Evolutionary conservation across 768 basidiomycete genomes (phyloP), one percentile per base, ranked within the genome.

Genomic region (Phanerodontia chrysosporium): DNA sequence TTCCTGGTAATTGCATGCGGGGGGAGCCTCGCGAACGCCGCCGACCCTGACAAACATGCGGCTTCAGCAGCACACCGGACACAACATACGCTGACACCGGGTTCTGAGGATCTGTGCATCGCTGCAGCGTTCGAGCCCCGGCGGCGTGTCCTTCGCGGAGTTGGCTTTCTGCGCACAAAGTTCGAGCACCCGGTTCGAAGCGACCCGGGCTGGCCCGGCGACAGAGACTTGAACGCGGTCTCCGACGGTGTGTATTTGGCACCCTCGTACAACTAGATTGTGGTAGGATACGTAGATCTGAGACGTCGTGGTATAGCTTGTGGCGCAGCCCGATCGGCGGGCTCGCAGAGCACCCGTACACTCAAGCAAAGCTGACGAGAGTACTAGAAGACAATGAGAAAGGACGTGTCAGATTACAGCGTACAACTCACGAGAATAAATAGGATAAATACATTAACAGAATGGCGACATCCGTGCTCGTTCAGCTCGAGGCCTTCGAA

Each of bases 391-490:
- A 39, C 52, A n/a, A 22, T 36, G 39, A 39, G 52, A 53, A 36
- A 24, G 52, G 39, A 53, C 39, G 30, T 21, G 52, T 53, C 52
- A 53, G 52, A 53, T 53, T 36, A 16, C 32, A 32, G 52, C 35
- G n/a, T 36, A 12, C 36, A 42, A 42, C 52, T 30, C 32, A 32
- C 27, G 28, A 32, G 35, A 21, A 39, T 24, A 42, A 36, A 27
- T 28, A 24, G 21, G 32, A 39, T 28, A 53, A 53, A 35, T 53
- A 51, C 49, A 30, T 51, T 13, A 3, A 30, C 32, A 32, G 10
- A 22, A 29, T 22, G 16, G 22, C 3, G 28, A 30, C 32, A 16
- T 28, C 49, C 30, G 49, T 51, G 29, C 29, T 51, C 18, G 28
- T 29, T 51, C 49, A 51, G 29, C 49, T 51, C 29, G 49, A 32